Percentiles rank a stretch among this genome's conserved stretches.
phyloP scores from a whole-genome alignment of 345 rosid genomes.

The Eutrema yunnanense region DNA sequence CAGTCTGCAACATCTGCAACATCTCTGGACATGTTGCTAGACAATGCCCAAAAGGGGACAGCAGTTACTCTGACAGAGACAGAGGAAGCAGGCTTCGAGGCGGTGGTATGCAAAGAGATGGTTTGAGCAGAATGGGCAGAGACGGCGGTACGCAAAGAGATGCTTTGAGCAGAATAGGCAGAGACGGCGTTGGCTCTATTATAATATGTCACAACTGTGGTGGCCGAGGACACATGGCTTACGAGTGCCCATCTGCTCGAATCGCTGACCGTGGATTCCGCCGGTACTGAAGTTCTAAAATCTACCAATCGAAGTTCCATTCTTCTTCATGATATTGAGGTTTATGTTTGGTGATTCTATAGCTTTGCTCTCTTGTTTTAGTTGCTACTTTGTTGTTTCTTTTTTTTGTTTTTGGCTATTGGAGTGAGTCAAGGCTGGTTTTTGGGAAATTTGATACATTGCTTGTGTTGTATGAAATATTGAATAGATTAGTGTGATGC shows the following conservation, averaged over 20 bases:
- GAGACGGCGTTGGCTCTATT: conserved; percentile 67
- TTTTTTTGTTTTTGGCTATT: not conserved
- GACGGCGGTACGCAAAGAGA: conserved; percentile 58
- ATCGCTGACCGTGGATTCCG: conserved; percentile 70
- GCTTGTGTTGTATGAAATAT: conserved; percentile 11
- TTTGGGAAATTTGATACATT: conserved; percentile 5
- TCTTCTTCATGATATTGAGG: not conserved
- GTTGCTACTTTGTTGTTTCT: not conserved
- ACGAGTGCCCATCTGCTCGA: conserved; percentile 88
- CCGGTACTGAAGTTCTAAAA: conserved; percentile 42
- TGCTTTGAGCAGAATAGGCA: conserved; percentile 57
- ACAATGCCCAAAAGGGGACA: conserved; percentile 63
- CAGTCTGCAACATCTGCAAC: conserved; percentile 75
- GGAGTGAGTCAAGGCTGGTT: not conserved
- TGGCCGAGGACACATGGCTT: conserved; percentile 85
- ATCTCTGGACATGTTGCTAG: conserved; percentile 81
- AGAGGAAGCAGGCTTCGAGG: conserved; percentile 34
- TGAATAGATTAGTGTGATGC: not conserved
- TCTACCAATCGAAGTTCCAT: not conserved
- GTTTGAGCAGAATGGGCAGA: conserved; percentile 67
- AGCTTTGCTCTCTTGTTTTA: conserved; percentile 1
- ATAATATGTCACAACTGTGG: conserved; percentile 94
- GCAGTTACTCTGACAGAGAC: conserved; percentile 39
- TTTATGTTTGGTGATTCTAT: not conserved
- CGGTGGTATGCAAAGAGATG: conserved; percentile 57